Percentiles rank a stretch among this genome's conserved stretches.
phyloP scores from a whole-genome alignment of 2,329 filamentous ascomycete genomes.

The Neonectria magnoliae region DNA sequence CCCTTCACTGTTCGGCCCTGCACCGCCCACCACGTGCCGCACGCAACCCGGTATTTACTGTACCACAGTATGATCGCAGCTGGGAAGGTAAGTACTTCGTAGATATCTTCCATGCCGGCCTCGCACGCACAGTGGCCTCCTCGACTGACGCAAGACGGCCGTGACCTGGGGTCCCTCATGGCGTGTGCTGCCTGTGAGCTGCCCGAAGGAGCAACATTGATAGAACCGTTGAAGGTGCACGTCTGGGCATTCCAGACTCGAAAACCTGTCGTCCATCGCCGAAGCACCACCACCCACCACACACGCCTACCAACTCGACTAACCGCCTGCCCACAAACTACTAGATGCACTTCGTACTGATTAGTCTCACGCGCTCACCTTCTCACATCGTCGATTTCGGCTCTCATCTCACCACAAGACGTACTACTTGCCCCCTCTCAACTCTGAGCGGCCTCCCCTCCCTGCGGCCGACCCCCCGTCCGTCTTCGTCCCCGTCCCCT shows the following conservation, averaged over 20 bases:
- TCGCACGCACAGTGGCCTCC: background rate
- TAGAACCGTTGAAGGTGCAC: conserved; percentile 23
- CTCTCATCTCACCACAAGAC: conserved; percentile 3
- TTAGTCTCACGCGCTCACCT: conserved; percentile 17
- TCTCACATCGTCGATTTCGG: conserved; percentile 13
- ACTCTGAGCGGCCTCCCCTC: conserved; percentile 11
- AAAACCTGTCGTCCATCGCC: conserved; percentile 1
- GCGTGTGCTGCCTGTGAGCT: background rate
- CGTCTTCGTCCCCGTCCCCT: conserved; percentile 16
- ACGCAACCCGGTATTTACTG: conserved; percentile 2
- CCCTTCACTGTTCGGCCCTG: background rate
- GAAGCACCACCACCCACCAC: conserved; percentile 15
- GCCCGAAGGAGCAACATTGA: conserved; percentile 25
- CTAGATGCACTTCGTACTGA: background rate
- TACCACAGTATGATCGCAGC: background rate
- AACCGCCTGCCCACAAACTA: background rate
- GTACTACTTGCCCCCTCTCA: conserved; percentile 5
- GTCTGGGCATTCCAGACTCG: conserved; percentile 14
- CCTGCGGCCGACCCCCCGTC: conserved; percentile 11
- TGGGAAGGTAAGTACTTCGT: background rate
- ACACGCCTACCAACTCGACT: background rate
- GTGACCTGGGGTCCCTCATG: no score
- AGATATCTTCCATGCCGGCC: background rate
- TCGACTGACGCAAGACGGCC: no score
- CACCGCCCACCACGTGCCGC: conserved; percentile 13